phyloP scores from a whole-genome alignment of 331 rosid species.

The Saraca asoca region DNA sequence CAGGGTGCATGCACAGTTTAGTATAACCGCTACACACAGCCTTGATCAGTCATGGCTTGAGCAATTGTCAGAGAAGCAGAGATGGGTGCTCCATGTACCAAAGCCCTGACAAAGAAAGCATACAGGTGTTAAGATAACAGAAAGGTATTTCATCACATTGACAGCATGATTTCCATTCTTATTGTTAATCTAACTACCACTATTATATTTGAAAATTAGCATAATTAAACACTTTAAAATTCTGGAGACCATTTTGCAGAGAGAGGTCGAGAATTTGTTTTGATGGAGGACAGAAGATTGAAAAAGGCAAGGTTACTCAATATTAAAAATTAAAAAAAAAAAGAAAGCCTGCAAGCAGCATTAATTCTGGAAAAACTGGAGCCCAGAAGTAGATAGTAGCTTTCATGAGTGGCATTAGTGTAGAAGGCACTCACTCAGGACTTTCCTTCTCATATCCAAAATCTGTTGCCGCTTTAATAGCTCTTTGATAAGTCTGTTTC shows the following conservation, averaged over 20 bases:
- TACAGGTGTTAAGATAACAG: background rate
- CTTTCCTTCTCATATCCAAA: slow-evolving; percentile 89
- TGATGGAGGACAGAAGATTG: too few relatives aligned
- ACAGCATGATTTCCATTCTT: too few relatives aligned
- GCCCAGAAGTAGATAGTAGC: background rate
- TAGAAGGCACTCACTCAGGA: slow-evolving; percentile 74
- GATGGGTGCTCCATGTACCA: slow-evolving; percentile 92
- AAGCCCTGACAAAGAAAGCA: slow-evolving; percentile 48
- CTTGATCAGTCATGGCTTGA: slow-evolving; percentile 99
- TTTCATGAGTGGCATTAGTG: slow-evolving; percentile 8
- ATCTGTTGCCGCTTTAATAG: slow-evolving; percentile 83
- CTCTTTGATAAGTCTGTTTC: slow-evolving; percentile 91
- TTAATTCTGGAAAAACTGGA: too few relatives aligned
- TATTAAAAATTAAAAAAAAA: too few relatives aligned
- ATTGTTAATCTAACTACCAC: too few relatives aligned
- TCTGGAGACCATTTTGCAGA: too few relatives aligned
- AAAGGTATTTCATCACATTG: too few relatives aligned
- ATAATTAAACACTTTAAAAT: too few relatives aligned
- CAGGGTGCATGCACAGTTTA: slow-evolving; percentile 31
- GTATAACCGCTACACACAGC: slow-evolving; percentile 72
- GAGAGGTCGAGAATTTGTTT: too few relatives aligned
- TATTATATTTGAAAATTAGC: too few relatives aligned
- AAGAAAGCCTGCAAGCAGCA: too few relatives aligned
- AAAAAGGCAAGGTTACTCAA: too few relatives aligned
- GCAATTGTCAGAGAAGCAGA: slow-evolving; percentile 91